Percentiles rank a stretch among this genome's conserved stretches.
Evolutionary conservation across 768 basidiomycete species (phyloP).

Genomic region (Pulveroboletus sp.): DNA sequence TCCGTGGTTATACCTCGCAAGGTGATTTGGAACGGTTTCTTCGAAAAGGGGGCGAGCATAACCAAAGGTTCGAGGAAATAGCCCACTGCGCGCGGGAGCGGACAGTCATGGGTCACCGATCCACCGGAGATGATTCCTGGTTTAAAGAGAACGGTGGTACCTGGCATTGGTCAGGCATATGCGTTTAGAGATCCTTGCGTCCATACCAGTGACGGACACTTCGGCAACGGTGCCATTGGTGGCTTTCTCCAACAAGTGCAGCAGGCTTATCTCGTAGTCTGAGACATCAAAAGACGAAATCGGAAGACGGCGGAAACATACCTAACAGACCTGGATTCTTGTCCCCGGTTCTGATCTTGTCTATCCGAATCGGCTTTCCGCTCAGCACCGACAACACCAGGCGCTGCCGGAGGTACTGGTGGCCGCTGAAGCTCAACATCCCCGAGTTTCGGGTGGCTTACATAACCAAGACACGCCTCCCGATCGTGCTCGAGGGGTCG

Average conservation of each 20-base stretch:
- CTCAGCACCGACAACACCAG: constrained; percentile 88
- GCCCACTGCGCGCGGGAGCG: constrained; percentile 82
- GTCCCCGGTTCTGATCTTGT: constrained; percentile 86
- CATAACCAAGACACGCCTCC: constrained; percentile 15
- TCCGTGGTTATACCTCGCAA: constrained; percentile 91
- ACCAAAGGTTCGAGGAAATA: constrained; percentile 92
- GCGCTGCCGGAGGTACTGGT: constrained; percentile 78
- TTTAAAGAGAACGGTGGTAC: constrained; percentile 87
- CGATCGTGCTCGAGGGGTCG: constrained; percentile 6
- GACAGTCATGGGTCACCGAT: constrained; percentile 77
- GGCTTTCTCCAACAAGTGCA: constrained; percentile 82
- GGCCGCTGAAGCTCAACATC: constrained; percentile 66
- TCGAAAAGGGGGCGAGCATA: constrained; percentile 89
- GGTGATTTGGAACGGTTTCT: constrained; percentile 77
- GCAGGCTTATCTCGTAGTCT: constrained; percentile 92
- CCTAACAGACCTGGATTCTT: constrained; percentile 95
- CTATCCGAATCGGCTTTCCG: constrained; percentile 78
- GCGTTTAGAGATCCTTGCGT: background rate
- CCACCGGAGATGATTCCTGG: constrained; percentile 92
- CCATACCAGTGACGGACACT: constrained; percentile 88
- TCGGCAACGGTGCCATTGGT: constrained; percentile 95
- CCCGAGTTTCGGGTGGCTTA: constrained; percentile 22
- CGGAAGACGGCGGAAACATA: constrained; percentile 28
- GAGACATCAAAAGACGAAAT: constrained; percentile 3
- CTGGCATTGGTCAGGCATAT: constrained; percentile 36